Percentiles rank a stretch among this genome's conserved stretches.
These are phyloP conservation scores for Pestalotiopsis sp. DNA, from an alignment of 2,329 filamentous ascomycete species.

Conservation along the genomic window DNA sequence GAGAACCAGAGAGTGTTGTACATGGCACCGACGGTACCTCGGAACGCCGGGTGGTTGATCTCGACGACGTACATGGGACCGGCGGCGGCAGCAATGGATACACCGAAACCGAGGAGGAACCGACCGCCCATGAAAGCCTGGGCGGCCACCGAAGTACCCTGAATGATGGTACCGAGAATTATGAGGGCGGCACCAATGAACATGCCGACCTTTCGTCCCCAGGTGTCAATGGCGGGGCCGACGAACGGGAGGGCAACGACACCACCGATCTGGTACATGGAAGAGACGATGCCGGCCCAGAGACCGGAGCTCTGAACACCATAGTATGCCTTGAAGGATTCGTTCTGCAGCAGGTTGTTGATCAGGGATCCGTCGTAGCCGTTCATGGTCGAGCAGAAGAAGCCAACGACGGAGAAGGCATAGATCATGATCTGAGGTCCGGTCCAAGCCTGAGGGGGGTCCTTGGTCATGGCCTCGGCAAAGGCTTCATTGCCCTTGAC, in stretches of 20 bases:
- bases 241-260: slow-evolving; percentile 48
- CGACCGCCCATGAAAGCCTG: slow-evolving; percentile 56
- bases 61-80: slow-evolving; percentile 51
- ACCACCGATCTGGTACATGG: slow-evolving; percentile 54
- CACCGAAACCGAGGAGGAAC: slow-evolving; percentile 62
- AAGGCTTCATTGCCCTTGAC: slow-evolving; percentile 55
- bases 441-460: slow-evolving; percentile 46
- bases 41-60: slow-evolving; percentile 46
- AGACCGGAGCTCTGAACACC: slow-evolving; percentile 43
- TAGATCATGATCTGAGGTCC: slow-evolving; percentile 42
- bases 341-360: slow-evolving; percentile 48
- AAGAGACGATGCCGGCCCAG: slow-evolving; percentile 50
- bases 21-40: slow-evolving; percentile 42
- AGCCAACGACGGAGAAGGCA: slow-evolving; percentile 45
- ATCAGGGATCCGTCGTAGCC: slow-evolving; percentile 54
- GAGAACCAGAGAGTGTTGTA: slow-evolving; percentile 49
- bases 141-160: slow-evolving; percentile 38
- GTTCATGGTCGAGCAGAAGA: slow-evolving; percentile 54
- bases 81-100: slow-evolving; percentile 46
- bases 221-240: slow-evolving; percentile 47
- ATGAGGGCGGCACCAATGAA: slow-evolving; percentile 44
- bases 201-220: slow-evolving; percentile 50
- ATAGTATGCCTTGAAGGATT: slow-evolving; percentile 40
- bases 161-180: slow-evolving; percentile 47
- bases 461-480: slow-evolving; percentile 56